Conservation (phyloP, 108 stramenopile genomes). For the Cylindrotheca closterium region DNA sequence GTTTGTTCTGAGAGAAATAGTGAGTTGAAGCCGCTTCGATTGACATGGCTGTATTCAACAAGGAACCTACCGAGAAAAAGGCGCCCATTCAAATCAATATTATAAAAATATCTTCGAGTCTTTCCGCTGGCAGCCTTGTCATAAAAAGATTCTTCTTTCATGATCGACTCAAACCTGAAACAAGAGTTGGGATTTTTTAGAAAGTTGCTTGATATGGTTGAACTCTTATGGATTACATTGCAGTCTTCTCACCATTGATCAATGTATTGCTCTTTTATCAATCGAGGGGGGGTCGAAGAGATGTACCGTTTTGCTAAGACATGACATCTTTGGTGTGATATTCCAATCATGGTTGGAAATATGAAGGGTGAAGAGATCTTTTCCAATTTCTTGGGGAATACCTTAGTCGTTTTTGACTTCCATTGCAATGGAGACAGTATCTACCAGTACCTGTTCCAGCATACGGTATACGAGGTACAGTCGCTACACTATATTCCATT, state of each 20-base stretch:
- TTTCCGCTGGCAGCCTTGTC: constrained; percentile 16
- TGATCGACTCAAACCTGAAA: constrained; percentile 30
- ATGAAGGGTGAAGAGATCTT: too few relatives aligned
- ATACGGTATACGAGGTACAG: too few relatives aligned
- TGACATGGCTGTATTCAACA: too few relatives aligned
- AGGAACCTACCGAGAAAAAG: constrained; percentile 34
- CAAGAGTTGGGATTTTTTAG: too few relatives aligned
- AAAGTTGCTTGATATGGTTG: neutral
- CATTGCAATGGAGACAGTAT: too few relatives aligned
- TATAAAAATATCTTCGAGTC: constrained; percentile 45
- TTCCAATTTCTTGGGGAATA: too few relatives aligned
- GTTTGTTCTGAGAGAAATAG: constrained; percentile 33
- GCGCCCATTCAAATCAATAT: constrained; percentile 48
- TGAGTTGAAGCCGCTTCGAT: neutral
- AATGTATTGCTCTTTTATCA: neutral
- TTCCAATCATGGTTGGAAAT: neutral
- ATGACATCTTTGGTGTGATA: too few relatives aligned
- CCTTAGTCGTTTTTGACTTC: too few relatives aligned
- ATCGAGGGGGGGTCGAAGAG: neutral
- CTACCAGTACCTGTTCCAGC: too few relatives aligned
- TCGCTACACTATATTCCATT: too few relatives aligned
- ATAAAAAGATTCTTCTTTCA: constrained; percentile 40
- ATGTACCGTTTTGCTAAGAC: neutral
- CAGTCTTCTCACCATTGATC: neutral
- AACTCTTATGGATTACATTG: neutral